phyloP scores from a whole-genome alignment of 2,329 filamentous ascomycete species.

The Zymoseptoria ardabiliae region DNA sequence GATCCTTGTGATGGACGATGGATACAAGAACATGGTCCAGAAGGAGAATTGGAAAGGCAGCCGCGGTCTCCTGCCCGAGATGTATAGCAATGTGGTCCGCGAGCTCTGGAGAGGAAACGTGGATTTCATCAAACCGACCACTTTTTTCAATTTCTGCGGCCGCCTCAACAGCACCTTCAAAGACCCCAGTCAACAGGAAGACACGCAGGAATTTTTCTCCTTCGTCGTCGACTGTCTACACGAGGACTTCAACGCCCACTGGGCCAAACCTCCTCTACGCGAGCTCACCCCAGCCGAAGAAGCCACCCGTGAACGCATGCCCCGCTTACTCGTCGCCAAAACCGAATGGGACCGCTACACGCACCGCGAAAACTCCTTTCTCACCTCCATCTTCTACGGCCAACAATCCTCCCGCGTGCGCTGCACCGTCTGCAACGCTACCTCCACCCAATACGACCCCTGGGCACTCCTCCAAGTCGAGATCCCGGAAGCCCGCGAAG shows the following conservation, averaged over 20 bases:
- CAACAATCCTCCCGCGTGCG: conserved; percentile 56
- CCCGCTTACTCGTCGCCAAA: conserved; percentile 57
- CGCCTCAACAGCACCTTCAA: conserved; percentile 56
- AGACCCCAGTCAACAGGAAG: conserved; percentile 61
- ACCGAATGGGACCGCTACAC: conserved; percentile 69
- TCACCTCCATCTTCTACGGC: conserved; percentile 73
- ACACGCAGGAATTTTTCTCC: conserved; percentile 81
- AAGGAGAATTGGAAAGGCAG: conserved; percentile 58
- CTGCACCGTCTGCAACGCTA: conserved; percentile 55
- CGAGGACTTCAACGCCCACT: conserved; percentile 73
- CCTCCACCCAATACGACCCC: conserved; percentile 60
- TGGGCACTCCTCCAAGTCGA: conserved; percentile 66
- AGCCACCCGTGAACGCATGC: conserved; percentile 52
- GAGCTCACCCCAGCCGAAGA: conserved; percentile 55
- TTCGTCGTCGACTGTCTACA: conserved; percentile 76
- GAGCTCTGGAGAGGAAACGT: conserved; percentile 56
- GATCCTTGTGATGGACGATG: conserved; percentile 59
- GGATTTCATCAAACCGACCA: conserved; percentile 38
- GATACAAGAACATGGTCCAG: conserved; percentile 52
- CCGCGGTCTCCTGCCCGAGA: conserved; percentile 54
- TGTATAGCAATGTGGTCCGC: conserved; percentile 54
- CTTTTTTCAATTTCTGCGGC: conserved; percentile 53
- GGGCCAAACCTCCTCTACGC: conserved; percentile 51
- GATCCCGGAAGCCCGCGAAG: conserved; percentile 55
- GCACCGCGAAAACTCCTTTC: conserved; percentile 67